A percentile compares a stretch with the other conserved stretches of the same genome.
phyloP scores from a whole-genome alignment of 495 filamentous ascomycete species.

The Penicillium subrubescens region DNA sequence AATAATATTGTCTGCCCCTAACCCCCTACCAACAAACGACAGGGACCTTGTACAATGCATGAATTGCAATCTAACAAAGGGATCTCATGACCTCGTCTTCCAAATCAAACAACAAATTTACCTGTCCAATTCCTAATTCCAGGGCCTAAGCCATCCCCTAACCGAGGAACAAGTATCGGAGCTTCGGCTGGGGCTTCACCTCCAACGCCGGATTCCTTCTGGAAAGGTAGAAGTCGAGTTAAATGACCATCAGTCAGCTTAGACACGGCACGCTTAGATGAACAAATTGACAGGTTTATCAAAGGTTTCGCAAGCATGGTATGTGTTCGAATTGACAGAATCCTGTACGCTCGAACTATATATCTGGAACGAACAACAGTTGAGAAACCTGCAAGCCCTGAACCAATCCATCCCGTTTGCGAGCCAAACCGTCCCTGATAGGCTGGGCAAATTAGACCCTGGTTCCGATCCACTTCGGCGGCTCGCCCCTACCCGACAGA shows the following conservation, averaged over 20 bases:
- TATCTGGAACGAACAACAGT: neutral
- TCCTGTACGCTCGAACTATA: neutral
- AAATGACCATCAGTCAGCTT: neutral
- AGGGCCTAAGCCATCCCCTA: neutral
- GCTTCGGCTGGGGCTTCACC: neutral
- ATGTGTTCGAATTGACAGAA: neutral
- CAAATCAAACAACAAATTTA: neutral
- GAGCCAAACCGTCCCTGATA: neutral
- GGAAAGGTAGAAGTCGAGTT: neutral
- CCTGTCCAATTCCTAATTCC: neutral
- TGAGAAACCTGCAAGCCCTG: neutral
- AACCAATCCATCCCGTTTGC: conserved; percentile 5
- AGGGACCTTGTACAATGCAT: neutral
- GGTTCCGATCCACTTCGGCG: neutral
- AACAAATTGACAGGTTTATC: neutral
- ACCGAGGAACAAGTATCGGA: neutral
- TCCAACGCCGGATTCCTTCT: conserved; percentile 1
- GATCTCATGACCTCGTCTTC: neutral
- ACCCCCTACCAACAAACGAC: neutral
- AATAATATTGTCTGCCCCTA: neutral
- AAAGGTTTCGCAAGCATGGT: neutral
- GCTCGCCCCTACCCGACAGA: neutral
- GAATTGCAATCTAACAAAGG: neutral
- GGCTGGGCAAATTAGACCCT: neutral
- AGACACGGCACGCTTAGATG: neutral